Conservation (phyloP, 768 basidiomycete species). For the Hypsizygus marmoreus region DNA sequence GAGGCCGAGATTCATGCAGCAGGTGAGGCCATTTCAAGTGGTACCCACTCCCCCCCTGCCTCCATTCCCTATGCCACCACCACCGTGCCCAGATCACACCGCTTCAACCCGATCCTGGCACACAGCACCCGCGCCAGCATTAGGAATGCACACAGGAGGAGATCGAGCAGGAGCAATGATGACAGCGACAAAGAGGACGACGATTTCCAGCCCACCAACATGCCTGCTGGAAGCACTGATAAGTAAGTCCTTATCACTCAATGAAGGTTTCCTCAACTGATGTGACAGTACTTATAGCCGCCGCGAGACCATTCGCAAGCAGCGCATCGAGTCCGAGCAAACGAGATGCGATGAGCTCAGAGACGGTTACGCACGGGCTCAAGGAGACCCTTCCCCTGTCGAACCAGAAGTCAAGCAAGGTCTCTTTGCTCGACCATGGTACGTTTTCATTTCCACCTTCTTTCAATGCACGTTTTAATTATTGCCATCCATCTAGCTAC, state of each 20-base stretch:
- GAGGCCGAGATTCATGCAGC: too few species aligned
- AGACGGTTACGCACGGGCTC: conserved; percentile 87
- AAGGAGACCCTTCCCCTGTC: conserved; percentile 88
- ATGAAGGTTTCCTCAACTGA: background rate
- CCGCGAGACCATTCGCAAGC: conserved; percentile 87
- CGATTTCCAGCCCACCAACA: conserved; percentile 62
- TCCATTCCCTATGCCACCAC: conserved; percentile 55
- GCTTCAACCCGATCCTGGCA: conserved; percentile 74
- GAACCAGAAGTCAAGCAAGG: conserved; percentile 93
- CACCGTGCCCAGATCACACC: conserved; percentile 73
- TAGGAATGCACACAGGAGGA: conserved; percentile 44
- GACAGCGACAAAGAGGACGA: conserved; percentile 76
- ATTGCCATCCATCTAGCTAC: conserved; percentile 51
- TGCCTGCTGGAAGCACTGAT: conserved; percentile 51
- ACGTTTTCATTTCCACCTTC: conserved; percentile 24
- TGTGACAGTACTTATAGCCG: conserved; percentile 40
- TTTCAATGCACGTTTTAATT: conserved; percentile 9
- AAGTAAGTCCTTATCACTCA: conserved; percentile 42
- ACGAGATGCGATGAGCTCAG: conserved; percentile 89
- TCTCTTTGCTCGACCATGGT: conserved; percentile 86
- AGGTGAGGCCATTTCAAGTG: too few species aligned
- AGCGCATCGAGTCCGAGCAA: conserved; percentile 94
- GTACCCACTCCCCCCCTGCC: conserved; percentile 50
- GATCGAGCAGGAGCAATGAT: conserved; percentile 55
- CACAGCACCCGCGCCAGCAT: conserved; percentile 58